Conservation (phyloP, 2,329 filamentous ascomycete species). For the Rhinocladiella similis region DNA sequence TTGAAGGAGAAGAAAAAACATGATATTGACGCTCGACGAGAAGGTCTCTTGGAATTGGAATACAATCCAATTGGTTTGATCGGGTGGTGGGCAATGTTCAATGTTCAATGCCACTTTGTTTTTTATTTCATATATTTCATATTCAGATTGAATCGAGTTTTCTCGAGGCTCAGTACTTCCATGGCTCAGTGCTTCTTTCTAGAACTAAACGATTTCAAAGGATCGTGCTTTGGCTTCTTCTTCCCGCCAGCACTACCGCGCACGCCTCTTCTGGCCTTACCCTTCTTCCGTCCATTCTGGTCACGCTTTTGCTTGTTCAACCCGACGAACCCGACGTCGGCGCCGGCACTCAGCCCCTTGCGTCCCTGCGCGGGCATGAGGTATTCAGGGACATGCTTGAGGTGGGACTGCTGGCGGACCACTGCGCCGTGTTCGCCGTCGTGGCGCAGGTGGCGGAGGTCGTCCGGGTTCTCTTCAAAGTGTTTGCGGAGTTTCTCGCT, state of each 20-base stretch:
- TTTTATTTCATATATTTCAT: too few species aligned
- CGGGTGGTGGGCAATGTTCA: too few species aligned
- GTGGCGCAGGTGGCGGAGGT: constrained; percentile 83
- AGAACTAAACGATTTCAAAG: constrained; percentile 83
- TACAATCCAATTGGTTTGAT: too few species aligned
- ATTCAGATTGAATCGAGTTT: too few species aligned
- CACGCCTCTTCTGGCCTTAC: constrained; percentile 38
- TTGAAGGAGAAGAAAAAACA: too few species aligned
- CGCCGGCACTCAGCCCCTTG: constrained; percentile 62
- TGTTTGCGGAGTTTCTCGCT: constrained; percentile 92
- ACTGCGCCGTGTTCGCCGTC: constrained; percentile 73
- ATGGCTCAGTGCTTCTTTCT: constrained; percentile 34
- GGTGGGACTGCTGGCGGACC: constrained; percentile 79
- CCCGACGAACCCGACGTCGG: constrained; percentile 74
- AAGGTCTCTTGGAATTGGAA: too few species aligned
- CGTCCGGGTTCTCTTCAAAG: constrained; percentile 94
- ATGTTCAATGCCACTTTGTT: too few species aligned
- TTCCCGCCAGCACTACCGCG: constrained; percentile 43
- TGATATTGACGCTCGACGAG: too few species aligned
- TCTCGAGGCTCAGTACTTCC: too few species aligned
- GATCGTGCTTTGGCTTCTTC: constrained; percentile 70
- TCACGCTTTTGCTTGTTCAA: constrained; percentile 52
- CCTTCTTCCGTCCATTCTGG: constrained; percentile 46
- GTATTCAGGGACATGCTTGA: constrained; percentile 94
- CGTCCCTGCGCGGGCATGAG: constrained; percentile 76